A percentile compares a stretch with the other conserved stretches of the same genome.
phyloP scores from a whole-genome alignment of 352 stramenopile genomes.

The Hyaloperonospora brassicae region DNA sequence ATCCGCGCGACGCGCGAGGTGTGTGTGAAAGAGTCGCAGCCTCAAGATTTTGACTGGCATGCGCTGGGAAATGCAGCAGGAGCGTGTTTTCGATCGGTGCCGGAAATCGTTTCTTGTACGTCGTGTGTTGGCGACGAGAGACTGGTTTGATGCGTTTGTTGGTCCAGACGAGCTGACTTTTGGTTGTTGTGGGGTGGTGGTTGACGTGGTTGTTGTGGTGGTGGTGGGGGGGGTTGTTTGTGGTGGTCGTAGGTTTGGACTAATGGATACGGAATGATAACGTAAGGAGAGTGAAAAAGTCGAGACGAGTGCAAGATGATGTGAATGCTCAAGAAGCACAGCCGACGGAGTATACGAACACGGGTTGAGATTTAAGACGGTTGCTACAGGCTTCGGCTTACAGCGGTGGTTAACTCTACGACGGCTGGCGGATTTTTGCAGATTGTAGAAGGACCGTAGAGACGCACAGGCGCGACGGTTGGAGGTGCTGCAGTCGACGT shows the following conservation, averaged over 20 bases:
- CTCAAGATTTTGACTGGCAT: slow-evolving; percentile 53
- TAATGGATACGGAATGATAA: slow-evolving; percentile 72
- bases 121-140: slow-evolving; percentile 4
- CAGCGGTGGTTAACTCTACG: neutral
- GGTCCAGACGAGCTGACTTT: neutral
- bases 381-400: neutral
- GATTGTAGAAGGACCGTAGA: slow-evolving; percentile 58
- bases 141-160: neutral
- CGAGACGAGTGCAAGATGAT: slow-evolving; percentile 38
- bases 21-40: slow-evolving; percentile 31
- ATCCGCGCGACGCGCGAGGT: slow-evolving; percentile 43
- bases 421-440: slow-evolving; percentile 1
- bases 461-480: slow-evolving; percentile 69
- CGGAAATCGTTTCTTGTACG: slow-evolving; percentile 65
- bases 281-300: slow-evolving; percentile 57
- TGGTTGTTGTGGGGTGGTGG: too few relatives aligned
- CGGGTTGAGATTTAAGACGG: slow-evolving; percentile 17
- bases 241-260: slow-evolving; percentile 35
- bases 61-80: slow-evolving; percentile 47
- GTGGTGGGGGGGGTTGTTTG: neutral
- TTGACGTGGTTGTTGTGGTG: too few relatives aligned
- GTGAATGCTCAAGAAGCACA: slow-evolving; percentile 43
- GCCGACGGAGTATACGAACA: slow-evolving; percentile 71
- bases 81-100: slow-evolving; percentile 63
- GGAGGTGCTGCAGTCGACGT: slow-evolving; percentile 55